Evolutionary conservation across 2,329 filamentous ascomycete genomes (phyloP), one percentile per base, ranked within the genome.

Genomic region (Claviceps paspali): DNA sequence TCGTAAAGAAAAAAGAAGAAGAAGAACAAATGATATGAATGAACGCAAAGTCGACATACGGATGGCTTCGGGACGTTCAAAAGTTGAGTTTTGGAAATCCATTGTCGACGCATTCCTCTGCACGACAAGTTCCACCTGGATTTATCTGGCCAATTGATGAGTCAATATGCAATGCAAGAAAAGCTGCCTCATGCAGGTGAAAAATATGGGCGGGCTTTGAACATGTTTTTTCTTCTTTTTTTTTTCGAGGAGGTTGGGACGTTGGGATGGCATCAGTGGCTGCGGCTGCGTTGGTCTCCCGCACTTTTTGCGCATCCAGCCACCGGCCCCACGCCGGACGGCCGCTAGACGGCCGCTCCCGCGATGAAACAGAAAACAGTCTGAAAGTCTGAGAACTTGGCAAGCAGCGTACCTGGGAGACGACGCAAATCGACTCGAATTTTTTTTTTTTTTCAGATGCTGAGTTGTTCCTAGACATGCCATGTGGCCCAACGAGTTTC

Each of bases 21-120:
- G n/a, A n/a, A n/a, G n/a, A n/a, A n/a, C n/a, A n/a, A n/a, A n/a
- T n/a, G n/a, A n/a, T n/a, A n/a, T n/a, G n/a, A n/a, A n/a, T n/a
- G n/a, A 3, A 12, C 19, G 35, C 31, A 31, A 29, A 39, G 32
- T 44, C 39, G 35, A 57, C 56, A 48, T 59, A 60, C 58, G 53
- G 45, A 50, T 45, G 45, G 48, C 50, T 51, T 61, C 57, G 46
- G 56, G 52, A 51, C 53, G 47, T 42, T 60, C 52, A 43, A 53
- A 53, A 49, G 54, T 50, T 40, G 49, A 41, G 44, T 52, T 53
- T 48, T 56, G 55, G 45, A 52, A 53, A 47, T 56, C 61, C 61
- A 63, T 63, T 47, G 43, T 57, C 41, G 40, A 37, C 26, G 47
- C 39, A 40, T 41, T 37, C 36, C 38, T 33, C 39, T 46, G 47